A percentile compares a stretch with the other conserved stretches of the same genome.
phyloP scores from a whole-genome alignment of 2,329 filamentous ascomycete genomes.

The Ilyonectria mors-panacis region DNA sequence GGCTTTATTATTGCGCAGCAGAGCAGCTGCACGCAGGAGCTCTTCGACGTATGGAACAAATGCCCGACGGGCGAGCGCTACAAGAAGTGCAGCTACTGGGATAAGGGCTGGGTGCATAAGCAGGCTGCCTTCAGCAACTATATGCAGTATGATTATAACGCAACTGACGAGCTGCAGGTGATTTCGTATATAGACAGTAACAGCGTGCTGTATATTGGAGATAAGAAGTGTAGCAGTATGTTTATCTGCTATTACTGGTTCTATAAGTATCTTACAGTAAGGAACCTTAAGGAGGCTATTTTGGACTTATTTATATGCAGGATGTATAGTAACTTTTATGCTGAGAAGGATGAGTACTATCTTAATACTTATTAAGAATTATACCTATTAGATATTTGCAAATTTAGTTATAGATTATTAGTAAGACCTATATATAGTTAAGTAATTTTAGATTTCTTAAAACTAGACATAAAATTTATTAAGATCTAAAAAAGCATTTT shows the following conservation, averaged over 20 bases:
- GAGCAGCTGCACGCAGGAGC: conserved; percentile 41
- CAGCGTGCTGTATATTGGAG: conserved; percentile 42
- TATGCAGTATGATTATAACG: conserved; percentile 46
- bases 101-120: conserved; percentile 47
- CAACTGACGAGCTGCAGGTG: conserved; percentile 35
- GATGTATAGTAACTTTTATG: conserved; percentile 35
- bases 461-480: too few species aligned
- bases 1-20: conserved; percentile 43
- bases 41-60: conserved; percentile 35
- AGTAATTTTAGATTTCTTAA: too few species aligned
- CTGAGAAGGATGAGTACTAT: conserved; percentile 15
- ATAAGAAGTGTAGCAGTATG: conserved; percentile 41
- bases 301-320: conserved; percentile 34
- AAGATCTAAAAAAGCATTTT: too few species aligned
- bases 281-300: conserved; percentile 35
- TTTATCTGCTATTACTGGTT: conserved; percentile 48
- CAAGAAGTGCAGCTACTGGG: conserved; percentile 41
- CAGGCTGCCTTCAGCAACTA: conserved; percentile 47
- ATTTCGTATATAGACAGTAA: conserved; percentile 47
- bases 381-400: conserved; percentile 9
- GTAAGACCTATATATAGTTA: too few species aligned
- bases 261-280: conserved; percentile 37
- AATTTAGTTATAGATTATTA: not conserved
- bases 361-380: not conserved
- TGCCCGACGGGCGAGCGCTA: conserved; percentile 34